Evolutionary conservation across 768 basidiomycete genomes (phyloP).

Genomic region (Boletus speciosus): DNA sequence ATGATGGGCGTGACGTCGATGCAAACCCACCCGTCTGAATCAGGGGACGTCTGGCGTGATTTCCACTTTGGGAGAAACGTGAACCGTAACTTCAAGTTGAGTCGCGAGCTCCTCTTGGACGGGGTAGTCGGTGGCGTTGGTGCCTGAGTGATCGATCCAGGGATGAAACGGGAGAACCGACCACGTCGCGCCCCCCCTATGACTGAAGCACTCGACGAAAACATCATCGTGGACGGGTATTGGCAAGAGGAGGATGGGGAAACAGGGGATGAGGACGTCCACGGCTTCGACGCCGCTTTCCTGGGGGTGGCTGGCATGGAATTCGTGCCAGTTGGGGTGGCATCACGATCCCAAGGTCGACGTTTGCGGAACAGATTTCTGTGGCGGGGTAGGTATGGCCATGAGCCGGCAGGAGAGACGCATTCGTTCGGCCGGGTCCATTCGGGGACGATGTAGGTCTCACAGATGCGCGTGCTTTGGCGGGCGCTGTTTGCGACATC

Average conservation of each 20-base stretch:
- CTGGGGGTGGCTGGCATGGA: conserved; percentile 14
- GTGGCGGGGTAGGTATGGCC: conserved; percentile 23
- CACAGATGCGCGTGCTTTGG: neutral
- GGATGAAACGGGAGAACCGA: conserved; percentile 1
- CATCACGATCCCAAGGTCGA: conserved; percentile 14
- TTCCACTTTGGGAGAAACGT: conserved; percentile 18
- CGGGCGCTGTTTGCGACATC: conserved; percentile 6
- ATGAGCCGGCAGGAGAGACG: conserved; percentile 18
- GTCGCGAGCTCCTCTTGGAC: conserved; percentile 15
- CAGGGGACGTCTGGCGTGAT: conserved; percentile 8
- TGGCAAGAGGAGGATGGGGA: conserved; percentile 11
- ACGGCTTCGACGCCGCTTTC: neutral
- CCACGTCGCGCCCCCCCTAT: neutral
- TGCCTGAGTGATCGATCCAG: neutral
- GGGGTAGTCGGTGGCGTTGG: conserved; percentile 10
- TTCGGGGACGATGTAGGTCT: conserved; percentile 3
- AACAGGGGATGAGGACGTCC: neutral
- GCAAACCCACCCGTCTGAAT: conserved; percentile 29
- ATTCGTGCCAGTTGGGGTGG: neutral
- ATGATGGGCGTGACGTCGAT: conserved; percentile 29
- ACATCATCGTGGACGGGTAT: neutral
- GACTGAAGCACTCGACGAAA: neutral
- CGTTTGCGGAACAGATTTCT: conserved; percentile 31
- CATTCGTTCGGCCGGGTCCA: conserved; percentile 1
- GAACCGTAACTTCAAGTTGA: conserved; percentile 7